Conservation (phyloP, 116 monocot genomes). For the Thalassia testudinum region DNA sequence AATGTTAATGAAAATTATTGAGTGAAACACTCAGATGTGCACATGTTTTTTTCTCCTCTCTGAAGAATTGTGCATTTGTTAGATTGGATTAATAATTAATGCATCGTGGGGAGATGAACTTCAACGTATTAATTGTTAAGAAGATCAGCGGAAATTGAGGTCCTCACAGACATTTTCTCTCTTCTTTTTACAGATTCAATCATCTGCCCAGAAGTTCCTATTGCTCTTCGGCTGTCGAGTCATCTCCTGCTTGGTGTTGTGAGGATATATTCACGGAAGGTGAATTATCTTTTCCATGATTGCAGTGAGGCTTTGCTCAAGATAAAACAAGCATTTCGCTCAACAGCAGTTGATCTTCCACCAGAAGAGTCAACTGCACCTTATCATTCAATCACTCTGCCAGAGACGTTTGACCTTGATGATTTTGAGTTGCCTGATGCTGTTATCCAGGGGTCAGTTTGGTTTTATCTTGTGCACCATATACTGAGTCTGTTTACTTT, state of each 20-base stretch:
- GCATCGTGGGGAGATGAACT: too few species aligned
- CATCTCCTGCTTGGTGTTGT: slow-evolving; percentile 98
- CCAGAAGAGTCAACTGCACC: slow-evolving; percentile 99
- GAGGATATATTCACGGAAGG: slow-evolving; percentile 97
- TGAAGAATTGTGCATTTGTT: too few species aligned
- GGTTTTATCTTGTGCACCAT: neutral
- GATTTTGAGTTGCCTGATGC: slow-evolving; percentile 95
- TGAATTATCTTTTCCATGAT: slow-evolving; percentile 99
- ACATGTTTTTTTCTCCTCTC: too few species aligned
- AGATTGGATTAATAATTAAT: too few species aligned
- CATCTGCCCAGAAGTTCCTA: slow-evolving; percentile 94
- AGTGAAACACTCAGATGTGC: too few species aligned
- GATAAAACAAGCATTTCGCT: slow-evolving; percentile 97
- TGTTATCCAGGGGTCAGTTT: slow-evolving; percentile 49
- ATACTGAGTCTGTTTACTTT: neutral
- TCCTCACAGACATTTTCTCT: too few species aligned
- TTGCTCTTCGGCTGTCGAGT: slow-evolving; percentile 94
- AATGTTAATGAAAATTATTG: too few species aligned
- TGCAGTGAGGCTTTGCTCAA: slow-evolving; percentile 97
- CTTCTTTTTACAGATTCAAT: slow-evolving; percentile 76
- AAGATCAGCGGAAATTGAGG: too few species aligned
- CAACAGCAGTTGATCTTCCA: slow-evolving; percentile 93
- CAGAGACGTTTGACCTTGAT: slow-evolving; percentile 99
- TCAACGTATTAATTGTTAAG: too few species aligned
- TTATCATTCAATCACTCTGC: slow-evolving; percentile 97